A percentile compares a stretch with the other conserved stretches of the same genome.
Conservation (phyloP, 2,329 filamentous ascomycete genomes). For the Hypoxylon sp. region DNA sequence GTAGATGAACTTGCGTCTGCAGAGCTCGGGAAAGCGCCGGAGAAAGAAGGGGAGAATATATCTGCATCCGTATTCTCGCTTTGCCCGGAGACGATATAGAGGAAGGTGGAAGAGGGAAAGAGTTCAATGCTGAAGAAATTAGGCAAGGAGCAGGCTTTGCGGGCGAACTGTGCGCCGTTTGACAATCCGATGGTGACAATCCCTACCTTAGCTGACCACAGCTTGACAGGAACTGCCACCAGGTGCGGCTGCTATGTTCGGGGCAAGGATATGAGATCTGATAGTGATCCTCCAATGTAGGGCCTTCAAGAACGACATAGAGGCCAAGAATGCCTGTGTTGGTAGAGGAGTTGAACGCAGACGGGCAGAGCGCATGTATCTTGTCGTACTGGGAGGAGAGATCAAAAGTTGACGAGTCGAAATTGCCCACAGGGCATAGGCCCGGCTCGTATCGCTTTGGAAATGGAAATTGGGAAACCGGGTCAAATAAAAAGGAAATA, state of each 20-base stretch:
- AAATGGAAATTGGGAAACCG: constrained; percentile 35
- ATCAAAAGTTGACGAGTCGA: constrained; percentile 15
- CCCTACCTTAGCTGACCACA: constrained; percentile 10
- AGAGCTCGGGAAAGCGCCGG: constrained; percentile 3
- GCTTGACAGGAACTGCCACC: constrained; percentile 11
- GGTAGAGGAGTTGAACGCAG: no score
- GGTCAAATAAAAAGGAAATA: constrained; percentile 3
- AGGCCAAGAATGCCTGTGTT: constrained; percentile 10
- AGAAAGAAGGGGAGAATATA: constrained; percentile 23
- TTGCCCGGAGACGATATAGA: constrained; percentile 5
- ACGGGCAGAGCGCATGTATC: not conserved
- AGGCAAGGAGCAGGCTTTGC: constrained; percentile 24
- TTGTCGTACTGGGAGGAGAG: not conserved
- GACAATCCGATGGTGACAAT: constrained; percentile 19
- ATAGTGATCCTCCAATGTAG: constrained; percentile 11
- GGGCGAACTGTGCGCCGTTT: constrained; percentile 9
- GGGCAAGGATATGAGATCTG: constrained; percentile 15
- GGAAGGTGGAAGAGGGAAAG: not conserved
- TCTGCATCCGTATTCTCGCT: constrained; percentile 18
- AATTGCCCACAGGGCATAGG: constrained; percentile 27
- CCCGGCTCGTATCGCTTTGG: constrained; percentile 23
- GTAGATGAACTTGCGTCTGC: constrained; percentile 2
- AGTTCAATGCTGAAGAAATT: constrained; percentile 13
- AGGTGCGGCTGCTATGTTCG: constrained; percentile 10
- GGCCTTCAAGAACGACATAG: constrained; percentile 22